phyloP scores from a whole-genome alignment of 495 filamentous ascomycete species.

The Zalerion maritima region DNA sequence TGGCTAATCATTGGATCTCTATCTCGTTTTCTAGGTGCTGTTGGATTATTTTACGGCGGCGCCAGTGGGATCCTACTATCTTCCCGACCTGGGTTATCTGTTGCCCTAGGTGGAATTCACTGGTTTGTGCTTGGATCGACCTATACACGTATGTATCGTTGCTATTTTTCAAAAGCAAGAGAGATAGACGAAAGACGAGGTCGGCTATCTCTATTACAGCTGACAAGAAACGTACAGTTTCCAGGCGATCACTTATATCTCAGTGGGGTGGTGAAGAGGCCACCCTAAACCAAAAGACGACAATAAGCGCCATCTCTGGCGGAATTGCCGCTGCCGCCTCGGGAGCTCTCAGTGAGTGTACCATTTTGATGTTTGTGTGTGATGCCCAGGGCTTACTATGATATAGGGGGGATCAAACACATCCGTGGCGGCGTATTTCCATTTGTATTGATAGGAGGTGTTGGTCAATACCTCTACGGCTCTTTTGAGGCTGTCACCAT shows the following conservation, averaged over 20 bases:
- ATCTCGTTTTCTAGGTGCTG: slow-evolving; percentile 43
- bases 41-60: slow-evolving; percentile 60
- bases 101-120: slow-evolving; percentile 56
- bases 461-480: slow-evolving; percentile 19
- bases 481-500: neutral
- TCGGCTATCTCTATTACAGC: neutral
- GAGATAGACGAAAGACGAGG: too few species aligned
- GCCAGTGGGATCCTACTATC: slow-evolving; percentile 52
- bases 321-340: slow-evolving; percentile 53
- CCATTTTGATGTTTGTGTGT: neutral
- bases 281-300: slow-evolving; percentile 37
- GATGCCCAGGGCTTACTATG: slow-evolving; percentile 22
- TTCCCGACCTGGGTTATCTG: slow-evolving; percentile 50
- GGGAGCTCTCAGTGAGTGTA: slow-evolving; percentile 47
- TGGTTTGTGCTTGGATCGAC: slow-evolving; percentile 64
- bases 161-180: slow-evolving; percentile 1
- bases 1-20: too few species aligned
- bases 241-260: slow-evolving; percentile 19
- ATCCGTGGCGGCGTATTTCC: slow-evolving; percentile 9
- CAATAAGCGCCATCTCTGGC: slow-evolving; percentile 53
- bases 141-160: slow-evolving; percentile 51
- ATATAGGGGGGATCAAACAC: slow-evolving; percentile 13
- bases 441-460: slow-evolving; percentile 20
- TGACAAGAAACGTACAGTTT: slow-evolving; percentile 16
- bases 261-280: slow-evolving; percentile 28